Percentiles rank a stretch among this genome's conserved stretches.
Evolutionary conservation across 441 rosid genomes (phyloP).

Genomic region (Pelargonium australe): DNA sequence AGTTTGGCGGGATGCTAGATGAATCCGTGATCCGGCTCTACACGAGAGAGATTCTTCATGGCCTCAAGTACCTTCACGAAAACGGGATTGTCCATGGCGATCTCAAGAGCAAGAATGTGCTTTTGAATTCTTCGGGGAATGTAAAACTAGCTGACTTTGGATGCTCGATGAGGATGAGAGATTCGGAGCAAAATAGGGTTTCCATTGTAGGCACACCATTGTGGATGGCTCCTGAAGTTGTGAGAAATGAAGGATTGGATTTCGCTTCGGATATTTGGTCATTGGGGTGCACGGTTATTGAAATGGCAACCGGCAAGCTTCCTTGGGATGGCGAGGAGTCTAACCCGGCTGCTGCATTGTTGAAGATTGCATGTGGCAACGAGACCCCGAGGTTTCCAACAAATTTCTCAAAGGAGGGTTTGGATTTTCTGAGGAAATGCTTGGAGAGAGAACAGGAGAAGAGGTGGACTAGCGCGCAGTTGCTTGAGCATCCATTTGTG

Average conservation of each 20-base stretch:
- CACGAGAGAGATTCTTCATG: constrained; percentile 27
- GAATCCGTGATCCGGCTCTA: constrained; percentile 24
- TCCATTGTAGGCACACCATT: constrained; percentile 31
- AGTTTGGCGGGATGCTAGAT: constrained; percentile 31
- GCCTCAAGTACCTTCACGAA: constrained; percentile 28
- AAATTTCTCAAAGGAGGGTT: constrained; percentile 21
- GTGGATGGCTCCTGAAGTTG: constrained; percentile 42
- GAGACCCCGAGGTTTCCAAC: constrained; percentile 27
- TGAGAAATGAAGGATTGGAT: constrained; percentile 26
- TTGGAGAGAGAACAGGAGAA: constrained; percentile 24
- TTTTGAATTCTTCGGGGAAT: constrained; percentile 21
- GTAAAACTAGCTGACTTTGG: constrained; percentile 37
- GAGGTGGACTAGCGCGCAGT: constrained; percentile 28
- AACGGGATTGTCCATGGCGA: constrained; percentile 35
- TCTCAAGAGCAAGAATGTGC: constrained; percentile 33
- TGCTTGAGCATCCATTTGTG: constrained; percentile 31
- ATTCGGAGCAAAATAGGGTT: neutral
- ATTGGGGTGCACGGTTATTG: constrained; percentile 30
- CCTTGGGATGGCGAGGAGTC: constrained; percentile 27
- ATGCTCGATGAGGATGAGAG: constrained; percentile 21
- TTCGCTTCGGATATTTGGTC: constrained; percentile 39
- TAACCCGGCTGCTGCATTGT: constrained; percentile 22
- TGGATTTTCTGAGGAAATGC: constrained; percentile 30
- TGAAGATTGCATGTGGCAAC: constrained; percentile 28
- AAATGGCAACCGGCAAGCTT: constrained; percentile 36